Conservation (phyloP, 75 land plant genomes). For the Gnetum montanum region DNA sequence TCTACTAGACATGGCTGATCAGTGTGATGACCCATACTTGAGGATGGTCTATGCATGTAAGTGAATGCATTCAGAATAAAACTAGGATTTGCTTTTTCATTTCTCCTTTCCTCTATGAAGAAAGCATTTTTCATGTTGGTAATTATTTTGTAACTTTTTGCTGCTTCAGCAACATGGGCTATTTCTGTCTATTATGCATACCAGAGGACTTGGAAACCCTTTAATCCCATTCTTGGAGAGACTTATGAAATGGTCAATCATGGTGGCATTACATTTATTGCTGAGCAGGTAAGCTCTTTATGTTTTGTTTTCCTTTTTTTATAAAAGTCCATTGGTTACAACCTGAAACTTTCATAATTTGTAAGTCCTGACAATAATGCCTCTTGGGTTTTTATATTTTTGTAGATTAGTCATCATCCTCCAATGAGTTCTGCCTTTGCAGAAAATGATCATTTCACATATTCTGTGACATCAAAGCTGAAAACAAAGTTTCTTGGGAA, state of each 20-base stretch:
- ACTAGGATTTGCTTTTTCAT: no score
- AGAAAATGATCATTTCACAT: slow-evolving; percentile 93
- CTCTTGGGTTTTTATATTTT: slow-evolving; percentile 5
- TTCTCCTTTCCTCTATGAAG: neutral
- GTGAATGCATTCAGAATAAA: slow-evolving; percentile 8
- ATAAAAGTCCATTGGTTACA: neutral
- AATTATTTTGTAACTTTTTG: no score
- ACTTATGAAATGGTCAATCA: slow-evolving; percentile 97
- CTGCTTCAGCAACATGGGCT: slow-evolving; percentile 77
- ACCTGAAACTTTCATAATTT: neutral
- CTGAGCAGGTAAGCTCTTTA: slow-evolving; percentile 67
- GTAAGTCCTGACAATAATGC: no score
- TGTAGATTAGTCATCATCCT: slow-evolving; percentile 97
- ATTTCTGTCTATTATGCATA: slow-evolving; percentile 87
- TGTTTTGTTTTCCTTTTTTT: slow-evolving; percentile 1
- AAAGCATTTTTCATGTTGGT: no score
- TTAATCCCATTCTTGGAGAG: slow-evolving; percentile 96
- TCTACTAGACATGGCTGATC: slow-evolving; percentile 75
- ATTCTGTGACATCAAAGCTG: slow-evolving; percentile 90
- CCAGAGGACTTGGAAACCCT: slow-evolving; percentile 95
- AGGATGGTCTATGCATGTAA: slow-evolving; percentile 85
- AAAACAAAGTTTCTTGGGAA: slow-evolving; percentile 96
- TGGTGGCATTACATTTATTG: slow-evolving; percentile 70
- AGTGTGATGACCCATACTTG: slow-evolving; percentile 86
- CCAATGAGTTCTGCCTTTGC: slow-evolving; percentile 98